These are phyloP conservation scores for Lenzites betulinus DNA, from an alignment of 768 basidiomycete species.

Conservation along the genomic window DNA sequence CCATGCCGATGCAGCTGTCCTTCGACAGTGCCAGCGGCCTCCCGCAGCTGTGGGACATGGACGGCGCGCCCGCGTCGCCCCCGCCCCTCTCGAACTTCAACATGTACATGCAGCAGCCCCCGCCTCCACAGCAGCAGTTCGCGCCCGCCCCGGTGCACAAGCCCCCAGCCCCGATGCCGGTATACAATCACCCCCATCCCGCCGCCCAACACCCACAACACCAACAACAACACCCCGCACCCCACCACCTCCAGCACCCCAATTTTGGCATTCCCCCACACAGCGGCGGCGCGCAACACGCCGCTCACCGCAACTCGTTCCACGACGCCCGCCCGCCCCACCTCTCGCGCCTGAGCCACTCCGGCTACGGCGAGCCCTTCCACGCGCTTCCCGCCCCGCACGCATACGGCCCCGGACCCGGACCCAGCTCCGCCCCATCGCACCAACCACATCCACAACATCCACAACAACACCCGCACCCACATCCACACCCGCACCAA, in stretches of 20 bases:
- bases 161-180: not conserved
- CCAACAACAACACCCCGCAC: not conserved
- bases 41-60: slow-evolving; percentile 21
- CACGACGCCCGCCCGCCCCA: too few species aligned
- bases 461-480: too few species aligned
- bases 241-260: not conserved
- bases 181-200: not conserved
- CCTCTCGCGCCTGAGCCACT: not conserved
- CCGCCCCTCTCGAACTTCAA: slow-evolving; percentile 16
- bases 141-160: slow-evolving; percentile 6
- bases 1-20: slow-evolving; percentile 3
- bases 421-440: too few species aligned
- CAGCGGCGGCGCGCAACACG: too few species aligned
- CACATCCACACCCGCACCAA: too few species aligned
- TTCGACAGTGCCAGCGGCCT: slow-evolving; percentile 8
- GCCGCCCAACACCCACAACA: not conserved
- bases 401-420: not conserved
- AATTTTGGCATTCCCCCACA: too few species aligned
- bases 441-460: too few species aligned
- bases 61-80: slow-evolving; percentile 20
- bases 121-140: slow-evolving; percentile 4
- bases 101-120: slow-evolving; percentile 8
- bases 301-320: too few species aligned
- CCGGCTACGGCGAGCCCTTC: not conserved
- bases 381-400: too few species aligned